Evolutionary conservation across 139 green algal genomes (phyloP), one percentile per base, ranked within the genome.

Genomic region (Closterium sp.): DNA sequence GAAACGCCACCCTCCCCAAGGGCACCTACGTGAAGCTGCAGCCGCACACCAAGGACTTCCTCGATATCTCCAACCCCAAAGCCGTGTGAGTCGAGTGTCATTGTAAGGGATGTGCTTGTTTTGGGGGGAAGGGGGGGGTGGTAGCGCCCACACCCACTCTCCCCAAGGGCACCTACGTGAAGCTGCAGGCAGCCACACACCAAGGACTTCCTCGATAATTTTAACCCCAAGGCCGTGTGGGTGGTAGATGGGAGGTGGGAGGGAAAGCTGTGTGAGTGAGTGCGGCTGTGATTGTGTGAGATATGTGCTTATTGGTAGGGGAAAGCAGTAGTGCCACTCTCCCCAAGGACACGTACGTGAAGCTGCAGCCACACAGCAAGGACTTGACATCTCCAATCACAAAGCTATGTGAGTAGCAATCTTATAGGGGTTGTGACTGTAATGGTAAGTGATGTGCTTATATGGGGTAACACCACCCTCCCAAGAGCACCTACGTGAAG

Each of bases 381-480:
- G 97, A 99, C 99, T 99, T 87, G 97, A 99, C 93, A 99, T 99
- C 94, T 97, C 95, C 70, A 99, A 99, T 93, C 98, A 97, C 9
- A 98, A 98, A 86, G 98, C 98, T 0, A 98, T 99, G 92, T 95
- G 70, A 94, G 91, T 38, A 38, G 32, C 32, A 38, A 7, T 38
- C 32, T 38, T 38, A 3, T 38, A 38, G 32, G 32, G 32, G 32
- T 2, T 38, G 32, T 38, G 32, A 38, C 32, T 94, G 45, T 70
- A 4, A 70, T 22, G 6, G 45, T 70, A 13, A 13, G 45, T 2
- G 45, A 19, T 70, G 45, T 70, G 45, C 5, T 62, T 62, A 7
- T 62, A 13, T 5, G 42, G 24, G 4, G 9, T 9, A 5, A 86
- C 5, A 6, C 4, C 4, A 6, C 4, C 79, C 79, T 27, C 79